These are phyloP conservation scores for Barnettozyma sucrosica DNA, from an alignment of 805 yeast genomes.

Conservation along the genomic window DNA sequence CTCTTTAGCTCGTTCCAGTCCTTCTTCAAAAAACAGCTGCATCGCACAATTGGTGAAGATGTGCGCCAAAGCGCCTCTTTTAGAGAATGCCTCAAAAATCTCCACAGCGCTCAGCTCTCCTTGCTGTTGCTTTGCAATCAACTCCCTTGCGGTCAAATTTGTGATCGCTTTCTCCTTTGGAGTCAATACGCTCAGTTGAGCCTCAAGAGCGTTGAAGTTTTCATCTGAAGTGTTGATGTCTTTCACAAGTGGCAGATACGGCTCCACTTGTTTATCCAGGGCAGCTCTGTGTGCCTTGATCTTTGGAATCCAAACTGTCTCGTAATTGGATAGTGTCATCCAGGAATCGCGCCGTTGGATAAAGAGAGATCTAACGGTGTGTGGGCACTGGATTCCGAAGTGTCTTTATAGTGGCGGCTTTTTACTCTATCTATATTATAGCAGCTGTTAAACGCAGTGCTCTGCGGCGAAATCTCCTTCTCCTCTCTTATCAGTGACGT, in stretches of 20 bases:
- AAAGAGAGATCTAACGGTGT: not conserved
- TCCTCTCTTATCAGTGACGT: not conserved
- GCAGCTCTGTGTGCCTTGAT: constrained; percentile 16
- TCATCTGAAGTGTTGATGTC: constrained; percentile 17
- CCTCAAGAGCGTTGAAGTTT: constrained; percentile 22
- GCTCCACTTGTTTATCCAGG: constrained; percentile 17
- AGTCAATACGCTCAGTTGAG: constrained; percentile 12
- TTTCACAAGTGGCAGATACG: constrained; percentile 14
- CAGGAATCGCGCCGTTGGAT: not conserved
- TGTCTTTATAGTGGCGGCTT: not conserved
- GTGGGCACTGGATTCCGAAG: not conserved
- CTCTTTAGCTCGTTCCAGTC: constrained; percentile 48
- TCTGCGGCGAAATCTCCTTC: not conserved
- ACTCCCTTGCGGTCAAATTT: constrained; percentile 12
- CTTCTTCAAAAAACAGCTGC: constrained; percentile 48
- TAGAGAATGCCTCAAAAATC: constrained; percentile 48
- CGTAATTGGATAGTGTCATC: constrained; percentile 8
- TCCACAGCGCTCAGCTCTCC: constrained; percentile 35
- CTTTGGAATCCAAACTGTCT: constrained; percentile 19
- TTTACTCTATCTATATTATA: not conserved
- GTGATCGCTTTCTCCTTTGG: constrained; percentile 21
- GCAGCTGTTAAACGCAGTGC: not conserved
- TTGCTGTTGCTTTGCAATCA: constrained; percentile 16
- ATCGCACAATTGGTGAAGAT: constrained; percentile 38
- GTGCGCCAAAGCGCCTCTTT: constrained; percentile 53